These are phyloP conservation scores for Besnoitia besnoiti DNA, from an alignment of 169 alveolate genomes.

Conservation along the genomic window DNA sequence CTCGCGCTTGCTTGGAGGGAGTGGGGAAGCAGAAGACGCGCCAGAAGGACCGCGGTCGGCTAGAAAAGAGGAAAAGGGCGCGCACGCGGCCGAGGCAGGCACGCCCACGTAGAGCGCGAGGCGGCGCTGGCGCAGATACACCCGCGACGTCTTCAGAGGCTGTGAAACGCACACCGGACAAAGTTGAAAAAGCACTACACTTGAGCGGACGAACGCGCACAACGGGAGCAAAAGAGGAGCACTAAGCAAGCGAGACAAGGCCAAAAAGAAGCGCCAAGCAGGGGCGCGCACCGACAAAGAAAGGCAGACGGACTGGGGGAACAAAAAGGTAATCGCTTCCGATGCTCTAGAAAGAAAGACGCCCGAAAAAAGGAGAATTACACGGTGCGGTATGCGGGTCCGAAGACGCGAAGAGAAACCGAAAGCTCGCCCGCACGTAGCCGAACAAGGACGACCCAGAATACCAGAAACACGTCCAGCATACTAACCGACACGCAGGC, in stretches of 20 bases:
- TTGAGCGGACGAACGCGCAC: not conserved
- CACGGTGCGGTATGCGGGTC: not conserved
- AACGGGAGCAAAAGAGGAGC: not conserved
- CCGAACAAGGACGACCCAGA: too few relatives aligned
- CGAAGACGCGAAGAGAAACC: not conserved
- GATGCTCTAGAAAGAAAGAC: too few relatives aligned
- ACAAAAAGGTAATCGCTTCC: not conserved
- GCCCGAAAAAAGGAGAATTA: not conserved
- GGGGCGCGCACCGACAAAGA: not conserved
- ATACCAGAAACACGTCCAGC: too few relatives aligned
- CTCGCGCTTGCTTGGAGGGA: too few relatives aligned
- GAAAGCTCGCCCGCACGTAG: too few relatives aligned
- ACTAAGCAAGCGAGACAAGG: not conserved
- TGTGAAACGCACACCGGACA: not conserved
- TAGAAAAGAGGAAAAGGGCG: not conserved
- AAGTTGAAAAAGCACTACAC: not conserved
- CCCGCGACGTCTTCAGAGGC: not conserved
- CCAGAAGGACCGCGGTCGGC: not conserved
- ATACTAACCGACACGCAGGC: too few relatives aligned
- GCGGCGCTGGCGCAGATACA: conserved; percentile 38
- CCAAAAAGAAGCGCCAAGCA: not conserved
- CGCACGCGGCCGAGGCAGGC: not conserved
- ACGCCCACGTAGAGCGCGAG: conserved; percentile 10
- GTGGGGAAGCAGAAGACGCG: not conserved
- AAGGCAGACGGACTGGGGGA: not conserved